Evolutionary conservation across 306 rosid species (phyloP).

Genomic region (Carpinus fangiana): DNA sequence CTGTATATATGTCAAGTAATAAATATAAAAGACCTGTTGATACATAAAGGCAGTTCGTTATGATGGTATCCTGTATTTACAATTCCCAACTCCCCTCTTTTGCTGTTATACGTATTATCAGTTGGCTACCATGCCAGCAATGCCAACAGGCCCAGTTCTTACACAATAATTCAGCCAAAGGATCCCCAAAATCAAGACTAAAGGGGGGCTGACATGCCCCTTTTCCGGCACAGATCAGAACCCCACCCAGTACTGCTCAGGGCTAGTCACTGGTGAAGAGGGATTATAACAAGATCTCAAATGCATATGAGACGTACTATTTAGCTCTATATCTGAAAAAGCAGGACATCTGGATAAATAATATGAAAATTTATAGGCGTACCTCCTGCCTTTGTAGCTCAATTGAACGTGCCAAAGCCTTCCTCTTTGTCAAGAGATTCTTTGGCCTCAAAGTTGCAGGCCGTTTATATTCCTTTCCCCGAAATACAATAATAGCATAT

Average conservation of each 20-base stretch:
- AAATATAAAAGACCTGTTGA: neutral
- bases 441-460: conserved; percentile 86
- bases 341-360: conserved; percentile 3
- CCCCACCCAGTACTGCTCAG: neutral
- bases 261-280: neutral
- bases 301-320: neutral
- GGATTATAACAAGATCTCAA: neutral
- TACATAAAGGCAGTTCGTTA: neutral
- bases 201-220: neutral
- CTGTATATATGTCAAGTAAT: neutral
- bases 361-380: conserved; percentile 21
- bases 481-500: conserved; percentile 70
- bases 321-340: conserved; percentile 5
- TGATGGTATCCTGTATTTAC: neutral
- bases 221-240: neutral
- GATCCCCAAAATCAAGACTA: neutral
- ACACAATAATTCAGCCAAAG: neutral
- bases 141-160: neutral
- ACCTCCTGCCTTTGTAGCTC: conserved; percentile 97
- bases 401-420: conserved; percentile 91
- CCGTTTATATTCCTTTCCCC: conserved; percentile 81
- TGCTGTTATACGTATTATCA: neutral
- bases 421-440: conserved; percentile 96
- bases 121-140: neutral
- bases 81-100: neutral